phyloP scores from a whole-genome alignment of 148 eudicot genomes.

The Chenopodium berlandieri region DNA sequence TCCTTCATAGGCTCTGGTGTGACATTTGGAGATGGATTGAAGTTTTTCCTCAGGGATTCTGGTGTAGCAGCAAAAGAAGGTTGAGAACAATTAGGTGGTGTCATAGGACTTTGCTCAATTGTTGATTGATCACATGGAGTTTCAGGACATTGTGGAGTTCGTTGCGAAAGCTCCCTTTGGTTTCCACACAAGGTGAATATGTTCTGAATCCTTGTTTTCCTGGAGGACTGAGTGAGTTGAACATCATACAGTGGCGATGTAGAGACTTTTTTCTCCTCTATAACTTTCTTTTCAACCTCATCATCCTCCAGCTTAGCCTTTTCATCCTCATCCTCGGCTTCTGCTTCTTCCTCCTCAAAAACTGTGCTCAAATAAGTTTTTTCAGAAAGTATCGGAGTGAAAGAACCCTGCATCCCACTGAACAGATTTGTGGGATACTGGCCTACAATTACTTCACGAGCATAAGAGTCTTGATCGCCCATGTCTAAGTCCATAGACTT shows the following conservation, averaged over 20 bases:
- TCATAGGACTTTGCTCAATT: slow-evolving; percentile 4
- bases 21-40: background rate
- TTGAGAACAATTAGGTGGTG: slow-evolving; percentile 16
- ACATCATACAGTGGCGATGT: slow-evolving; percentile 8
- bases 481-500: slow-evolving; percentile 94
- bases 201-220: slow-evolving; percentile 65
- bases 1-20: slow-evolving; percentile 41
- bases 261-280: slow-evolving; percentile 65
- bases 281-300: slow-evolving; percentile 85
- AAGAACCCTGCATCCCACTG: slow-evolving; percentile 10
- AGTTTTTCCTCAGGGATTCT: slow-evolving; percentile 47
- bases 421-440: slow-evolving; percentile 21
- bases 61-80: slow-evolving; percentile 5
- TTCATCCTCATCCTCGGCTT: slow-evolving; percentile 57
- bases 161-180: slow-evolving; percentile 68
- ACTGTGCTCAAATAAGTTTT: slow-evolving; percentile 74
- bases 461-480: slow-evolving; percentile 46
- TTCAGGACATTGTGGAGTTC: slow-evolving; percentile 32
- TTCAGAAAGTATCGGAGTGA: slow-evolving; percentile 30
- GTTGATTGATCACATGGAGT: slow-evolving; percentile 24
- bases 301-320: slow-evolving; percentile 45
- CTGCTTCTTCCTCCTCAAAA: slow-evolving; percentile 79
- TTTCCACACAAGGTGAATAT: slow-evolving; percentile 90
- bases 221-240: slow-evolving; percentile 41
- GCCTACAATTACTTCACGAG: slow-evolving; percentile 40